Percentiles rank a stretch among this genome's conserved stretches.
phyloP scores from a whole-genome alignment of 2,329 filamentous ascomycete species.

The Westerdykella ornata region DNA sequence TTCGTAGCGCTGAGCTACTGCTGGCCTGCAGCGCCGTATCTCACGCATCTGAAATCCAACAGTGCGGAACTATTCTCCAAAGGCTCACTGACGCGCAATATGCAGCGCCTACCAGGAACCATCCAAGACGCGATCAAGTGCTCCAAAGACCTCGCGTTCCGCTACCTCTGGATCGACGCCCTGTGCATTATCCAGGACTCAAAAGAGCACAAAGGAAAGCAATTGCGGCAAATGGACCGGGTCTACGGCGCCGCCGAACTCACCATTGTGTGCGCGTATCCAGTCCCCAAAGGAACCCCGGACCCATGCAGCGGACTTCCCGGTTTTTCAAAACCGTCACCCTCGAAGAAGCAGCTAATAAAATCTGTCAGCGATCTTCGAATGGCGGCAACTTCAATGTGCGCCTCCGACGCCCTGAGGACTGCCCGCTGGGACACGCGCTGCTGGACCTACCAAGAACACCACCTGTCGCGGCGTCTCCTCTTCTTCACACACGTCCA shows the following conservation, averaged over 20 bases:
- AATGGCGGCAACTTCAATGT: constrained; percentile 1
- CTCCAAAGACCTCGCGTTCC: neutral
- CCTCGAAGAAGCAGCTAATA: neutral
- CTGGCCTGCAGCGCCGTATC: neutral
- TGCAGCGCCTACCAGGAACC: neutral
- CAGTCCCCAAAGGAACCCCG: neutral
- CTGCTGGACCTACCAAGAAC: constrained; percentile 14
- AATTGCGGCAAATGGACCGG: constrained; percentile 1
- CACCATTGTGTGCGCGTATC: neutral
- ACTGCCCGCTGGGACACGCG: constrained; percentile 8
- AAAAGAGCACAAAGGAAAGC: neutral
- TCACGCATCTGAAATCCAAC: neutral
- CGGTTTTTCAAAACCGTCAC: neutral
- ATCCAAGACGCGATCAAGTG: neutral
- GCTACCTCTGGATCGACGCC: constrained; percentile 1
- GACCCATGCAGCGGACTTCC: constrained; percentile 5
- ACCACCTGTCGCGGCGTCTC: constrained; percentile 4
- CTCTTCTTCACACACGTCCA: constrained; percentile 6
- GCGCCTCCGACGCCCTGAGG: neutral
- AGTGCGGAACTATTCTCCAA: neutral
- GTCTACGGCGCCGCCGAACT: neutral
- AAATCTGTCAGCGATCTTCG: neutral
- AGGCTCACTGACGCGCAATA: neutral
- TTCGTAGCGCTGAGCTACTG: constrained; percentile 1
- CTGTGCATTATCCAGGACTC: neutral